Evolutionary conservation across 1,284 basidiomycete species (phyloP), one percentile per base, ranked within the genome.

Genomic region (Ceratobasidium sp.): DNA sequence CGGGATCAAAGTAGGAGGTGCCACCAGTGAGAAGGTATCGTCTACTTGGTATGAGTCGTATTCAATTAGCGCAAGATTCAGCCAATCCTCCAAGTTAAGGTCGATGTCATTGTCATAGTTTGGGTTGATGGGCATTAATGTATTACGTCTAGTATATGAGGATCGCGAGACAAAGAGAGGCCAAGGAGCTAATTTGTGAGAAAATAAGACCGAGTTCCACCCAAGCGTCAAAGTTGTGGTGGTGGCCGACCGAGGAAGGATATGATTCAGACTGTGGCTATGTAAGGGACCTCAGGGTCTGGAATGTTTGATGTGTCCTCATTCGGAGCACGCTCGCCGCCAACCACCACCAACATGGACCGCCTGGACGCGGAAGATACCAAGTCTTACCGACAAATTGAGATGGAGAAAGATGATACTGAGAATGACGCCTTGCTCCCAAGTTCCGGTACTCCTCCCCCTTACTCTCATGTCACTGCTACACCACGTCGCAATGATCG

Each of bases 401-500:
- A 49, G 46, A 76, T 76, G 60, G 72, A 76, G 51, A 76, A 76
- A 28, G 72, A 76, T 15, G 58, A 73, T 53, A 76, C 61, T 3
- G 72, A 76, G 49, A 28, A 76, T 23, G 72, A 76, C 28, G 61
- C 72, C 5, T 46, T 76, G n/a, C 61, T 76, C 20, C 60, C 72
- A 13, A 42, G 49, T 15, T 39, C 72, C 40, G 28, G 61, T 18
- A 23, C 61, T 18, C 33, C 61, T 51, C 42, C 51, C 7, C 42
- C 23, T 13, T 51, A 76, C 28, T 10, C 46, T n/a, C 33, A 33
- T 33, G 33, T 33, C 33, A n/a, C 33, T n/a, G 20, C 61, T 10
- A 13, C 28, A 12, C 61, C 44, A 33, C 40, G 53, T 15, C 13
- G 39, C n/a, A 42, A 42, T 26, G 49, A 66, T 55, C 60, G 60